phyloP scores from a whole-genome alignment of 2,329 filamentous ascomycete species.

The Byssoonygena ceratinophila region DNA sequence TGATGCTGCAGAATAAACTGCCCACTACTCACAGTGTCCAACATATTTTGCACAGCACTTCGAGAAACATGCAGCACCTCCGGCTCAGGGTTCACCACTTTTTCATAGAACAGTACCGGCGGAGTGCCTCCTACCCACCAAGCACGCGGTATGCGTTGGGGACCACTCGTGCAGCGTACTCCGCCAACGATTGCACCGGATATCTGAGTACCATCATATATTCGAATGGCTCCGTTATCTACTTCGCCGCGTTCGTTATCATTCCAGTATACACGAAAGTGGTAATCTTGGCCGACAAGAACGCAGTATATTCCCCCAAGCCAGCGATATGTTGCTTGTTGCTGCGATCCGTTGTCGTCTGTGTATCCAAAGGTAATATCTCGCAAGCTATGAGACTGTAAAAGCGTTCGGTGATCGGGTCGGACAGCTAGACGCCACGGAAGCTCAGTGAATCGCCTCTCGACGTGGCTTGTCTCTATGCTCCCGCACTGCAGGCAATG shows the following conservation, averaged over 20 bases:
- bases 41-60: background rate
- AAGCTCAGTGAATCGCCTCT: constrained; percentile 18
- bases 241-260: constrained; percentile 24
- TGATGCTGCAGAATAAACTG: constrained; percentile 2
- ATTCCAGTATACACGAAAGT: constrained; percentile 26
- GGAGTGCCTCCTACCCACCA: constrained; percentile 21
- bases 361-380: constrained; percentile 22
- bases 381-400: constrained; percentile 21
- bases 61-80: background rate
- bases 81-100: constrained; percentile 10
- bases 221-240: constrained; percentile 18
- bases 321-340: constrained; percentile 28
- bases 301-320: constrained; percentile 30
- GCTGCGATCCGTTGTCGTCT: constrained; percentile 14
- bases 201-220: constrained; percentile 26
- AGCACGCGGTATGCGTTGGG: constrained; percentile 21
- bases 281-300: background rate
- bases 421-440: constrained; percentile 26
- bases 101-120: constrained; percentile 30
- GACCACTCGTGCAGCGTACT: constrained; percentile 14
- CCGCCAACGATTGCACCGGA: constrained; percentile 24
- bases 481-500: background rate
- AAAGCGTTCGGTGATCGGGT: constrained; percentile 10
- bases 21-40: background rate
- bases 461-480: constrained; percentile 11